phyloP scores from a whole-genome alignment of 2,329 filamentous ascomycete genomes.

The Daldinia sp. region DNA sequence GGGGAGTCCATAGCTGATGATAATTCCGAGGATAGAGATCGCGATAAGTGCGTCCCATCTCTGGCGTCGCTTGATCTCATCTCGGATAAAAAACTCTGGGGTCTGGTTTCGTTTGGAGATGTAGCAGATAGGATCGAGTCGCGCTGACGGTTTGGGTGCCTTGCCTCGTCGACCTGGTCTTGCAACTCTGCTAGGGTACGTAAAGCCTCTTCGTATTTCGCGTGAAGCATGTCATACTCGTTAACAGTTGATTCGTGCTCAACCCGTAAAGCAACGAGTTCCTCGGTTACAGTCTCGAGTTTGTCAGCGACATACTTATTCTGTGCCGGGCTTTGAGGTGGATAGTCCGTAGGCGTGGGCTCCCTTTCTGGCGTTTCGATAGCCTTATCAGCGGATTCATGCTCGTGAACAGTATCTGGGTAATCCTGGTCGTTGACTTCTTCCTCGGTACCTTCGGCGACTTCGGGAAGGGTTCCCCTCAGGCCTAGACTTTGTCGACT shows the following conservation, averaged over 20 bases:
- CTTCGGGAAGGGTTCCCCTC: slow-evolving; percentile 67
- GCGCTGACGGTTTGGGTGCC: slow-evolving; percentile 68
- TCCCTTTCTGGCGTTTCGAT: slow-evolving; percentile 20
- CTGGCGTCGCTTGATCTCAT: slow-evolving; percentile 77
- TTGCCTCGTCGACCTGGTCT: slow-evolving; percentile 83
- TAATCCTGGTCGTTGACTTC: slow-evolving; percentile 44
- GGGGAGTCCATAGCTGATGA: slow-evolving; percentile 86
- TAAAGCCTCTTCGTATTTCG: slow-evolving; percentile 92
- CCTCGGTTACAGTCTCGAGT: slow-evolving; percentile 89
- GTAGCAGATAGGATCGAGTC: slow-evolving; percentile 68
- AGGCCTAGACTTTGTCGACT: slow-evolving; percentile 65
- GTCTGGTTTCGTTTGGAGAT: slow-evolving; percentile 66
- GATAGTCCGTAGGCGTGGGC: slow-evolving; percentile 53
- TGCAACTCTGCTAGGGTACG: slow-evolving; percentile 86
- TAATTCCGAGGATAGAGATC: slow-evolving; percentile 92
- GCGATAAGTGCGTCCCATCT: slow-evolving; percentile 77
- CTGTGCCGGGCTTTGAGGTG: slow-evolving; percentile 79
- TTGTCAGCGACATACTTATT: slow-evolving; percentile 91
- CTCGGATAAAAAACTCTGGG: slow-evolving; percentile 88
- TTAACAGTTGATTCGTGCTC: slow-evolving; percentile 88
- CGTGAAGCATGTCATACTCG: slow-evolving; percentile 83
- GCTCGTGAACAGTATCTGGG: slow-evolving; percentile 25
- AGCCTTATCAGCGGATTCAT: slow-evolving; percentile 33
- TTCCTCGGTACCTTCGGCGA: slow-evolving; percentile 57
- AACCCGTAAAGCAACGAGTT: slow-evolving; percentile 88